phyloP scores from a whole-genome alignment of 1,284 basidiomycete species.

The Laetiporus sulphureus region DNA sequence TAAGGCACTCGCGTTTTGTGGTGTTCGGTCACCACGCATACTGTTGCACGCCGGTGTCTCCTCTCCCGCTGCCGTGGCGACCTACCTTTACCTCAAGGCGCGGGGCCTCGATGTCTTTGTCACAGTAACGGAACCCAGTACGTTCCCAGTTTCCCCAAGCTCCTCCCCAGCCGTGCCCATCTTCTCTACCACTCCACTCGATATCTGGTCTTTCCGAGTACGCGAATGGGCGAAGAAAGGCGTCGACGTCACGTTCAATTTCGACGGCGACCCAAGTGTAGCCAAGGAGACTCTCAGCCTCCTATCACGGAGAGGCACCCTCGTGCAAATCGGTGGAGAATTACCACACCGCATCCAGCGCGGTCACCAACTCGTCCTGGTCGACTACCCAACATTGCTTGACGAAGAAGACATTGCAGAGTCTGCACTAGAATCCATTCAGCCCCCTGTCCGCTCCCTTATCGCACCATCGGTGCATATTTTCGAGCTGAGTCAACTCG shows the following conservation, averaged over 20 bases:
- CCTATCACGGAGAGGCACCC: not conserved
- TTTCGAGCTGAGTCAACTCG: not conserved
- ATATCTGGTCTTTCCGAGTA: slow-evolving; percentile 3
- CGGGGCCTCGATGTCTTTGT: not conserved
- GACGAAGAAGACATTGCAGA: not conserved
- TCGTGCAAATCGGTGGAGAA: slow-evolving; percentile 3
- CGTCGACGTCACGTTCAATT: slow-evolving; percentile 8
- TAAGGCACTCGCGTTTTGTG: not conserved
- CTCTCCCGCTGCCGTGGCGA: slow-evolving; percentile 2
- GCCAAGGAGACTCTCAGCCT: slow-evolving; percentile 2
- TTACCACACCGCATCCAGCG: not conserved
- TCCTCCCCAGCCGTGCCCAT: no score
- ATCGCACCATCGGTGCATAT: not conserved
- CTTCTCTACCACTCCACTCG: not conserved
- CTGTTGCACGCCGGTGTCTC: slow-evolving; percentile 4
- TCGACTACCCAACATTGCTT: not conserved
- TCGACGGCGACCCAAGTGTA: slow-evolving; percentile 1
- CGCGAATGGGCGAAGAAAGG: slow-evolving; percentile 1
- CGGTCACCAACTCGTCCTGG: not conserved
- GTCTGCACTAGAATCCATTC: not conserved
- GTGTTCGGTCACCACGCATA: not conserved
- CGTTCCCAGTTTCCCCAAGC: no score
- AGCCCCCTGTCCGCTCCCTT: not conserved
- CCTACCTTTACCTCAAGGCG: not conserved
- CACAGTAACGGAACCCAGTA: no score